phyloP scores from a whole-genome alignment of 345 rosid genomes.

The Citrus trifoliata region DNA sequence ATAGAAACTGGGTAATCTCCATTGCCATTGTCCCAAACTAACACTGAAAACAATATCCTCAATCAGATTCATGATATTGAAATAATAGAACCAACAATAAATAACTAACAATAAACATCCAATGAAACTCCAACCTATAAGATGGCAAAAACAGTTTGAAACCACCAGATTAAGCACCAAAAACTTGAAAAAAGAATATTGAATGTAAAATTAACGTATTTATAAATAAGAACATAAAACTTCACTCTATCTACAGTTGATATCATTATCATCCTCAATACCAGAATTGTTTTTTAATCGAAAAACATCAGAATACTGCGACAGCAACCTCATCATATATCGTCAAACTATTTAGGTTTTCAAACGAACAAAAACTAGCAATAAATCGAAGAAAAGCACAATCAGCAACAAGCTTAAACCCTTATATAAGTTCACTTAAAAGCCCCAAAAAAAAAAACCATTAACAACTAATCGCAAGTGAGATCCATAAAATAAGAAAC shows the following conservation, averaged over 20 bases:
- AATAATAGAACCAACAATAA: neutral
- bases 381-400: neutral
- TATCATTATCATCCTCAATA: neutral
- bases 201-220: neutral
- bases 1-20: constrained; percentile 80
- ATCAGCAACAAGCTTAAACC: neutral
- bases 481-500: constrained; percentile 1
- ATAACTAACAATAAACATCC: neutral
- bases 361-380: neutral
- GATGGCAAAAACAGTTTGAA: neutral
- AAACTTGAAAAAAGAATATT: neutral
- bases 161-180: neutral
- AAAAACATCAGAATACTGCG: neutral
- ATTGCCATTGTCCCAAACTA: constrained; percentile 60
- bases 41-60: constrained; percentile 5
- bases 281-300: neutral
- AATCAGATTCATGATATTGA: neutral
- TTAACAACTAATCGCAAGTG: neutral
- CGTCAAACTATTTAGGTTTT: neutral
- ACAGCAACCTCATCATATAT: neutral
- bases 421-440: neutral
- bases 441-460: neutral
- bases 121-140: neutral
- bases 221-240: neutral
- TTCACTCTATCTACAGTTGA: neutral